Evolutionary conservation across 306 rosid genomes (phyloP), one percentile per base, ranked within the genome.

Genomic region (Trichosanthes truncata): DNA sequence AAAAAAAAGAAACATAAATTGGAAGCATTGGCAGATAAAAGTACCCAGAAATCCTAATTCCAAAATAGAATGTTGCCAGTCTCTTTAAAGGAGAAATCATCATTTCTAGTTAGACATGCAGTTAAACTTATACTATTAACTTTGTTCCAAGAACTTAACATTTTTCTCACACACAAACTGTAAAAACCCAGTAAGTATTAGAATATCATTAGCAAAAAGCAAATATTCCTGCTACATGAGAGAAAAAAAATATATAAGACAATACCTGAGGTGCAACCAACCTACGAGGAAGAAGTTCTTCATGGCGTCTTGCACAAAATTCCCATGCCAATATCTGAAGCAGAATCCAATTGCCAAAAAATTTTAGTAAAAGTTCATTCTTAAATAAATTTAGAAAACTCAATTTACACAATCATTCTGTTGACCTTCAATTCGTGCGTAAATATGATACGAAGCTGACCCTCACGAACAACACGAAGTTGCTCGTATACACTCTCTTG

Each of bases 401-500:
- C 78, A 40, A 31, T 36, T 29, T 60, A 9, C 76, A 38, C 25
- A 72, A 55, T 61, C 81, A 75, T 80, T 76, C 67, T 7, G 15
- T n/a, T 75, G 29, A 85, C 90, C 86, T 87, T 82, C 75, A 84
- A 79, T 33, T 82, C 80, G 15, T 66, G 83, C 35, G 84, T 43
- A 71, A 81, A 87, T 29, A 83, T 61, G 20, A 87, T 76, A 62
- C 83, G 84, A 76, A 84, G 85, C 63, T 53, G 88, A 45, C 88
- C 86, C 55, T 87, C 80, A 9, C 71, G 83, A 74, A 87, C 82
- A 52, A 84, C 84, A 17, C 77, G 88, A 76, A 80, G 78, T 71
- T 76, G 84, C 82, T 83, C 86, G 40, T 78, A 84, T 36, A 87
- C 85, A 81, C 86, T 84, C 74, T 84, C 85, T 82, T 87, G 90